phyloP scores from a whole-genome alignment of 495 filamentous ascomycete species.

The Aspergillus coremiiformis region DNA sequence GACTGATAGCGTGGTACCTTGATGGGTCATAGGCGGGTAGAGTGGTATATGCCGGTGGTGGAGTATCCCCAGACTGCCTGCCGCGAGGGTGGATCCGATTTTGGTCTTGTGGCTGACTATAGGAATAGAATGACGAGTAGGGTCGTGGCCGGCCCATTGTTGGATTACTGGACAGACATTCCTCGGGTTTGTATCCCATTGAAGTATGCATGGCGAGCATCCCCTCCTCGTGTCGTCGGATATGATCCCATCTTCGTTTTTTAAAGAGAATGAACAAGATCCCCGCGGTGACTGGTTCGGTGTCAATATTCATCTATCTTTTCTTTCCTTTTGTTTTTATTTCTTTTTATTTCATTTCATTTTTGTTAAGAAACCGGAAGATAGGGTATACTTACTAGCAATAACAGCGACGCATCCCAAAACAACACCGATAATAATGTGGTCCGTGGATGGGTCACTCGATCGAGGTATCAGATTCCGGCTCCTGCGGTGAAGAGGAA shows the following conservation, averaged over 20 bases:
- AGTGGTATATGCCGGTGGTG: constrained; percentile 17
- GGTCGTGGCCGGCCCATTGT: constrained; percentile 4
- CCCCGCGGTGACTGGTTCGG: constrained; percentile 15
- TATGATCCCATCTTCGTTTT: constrained; percentile 21
- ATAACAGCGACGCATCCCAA: constrained; percentile 19
- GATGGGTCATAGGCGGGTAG: constrained; percentile 18
- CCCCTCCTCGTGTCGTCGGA: constrained; percentile 15
- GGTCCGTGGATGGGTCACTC: constrained; percentile 1
- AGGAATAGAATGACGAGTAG: constrained; percentile 3
- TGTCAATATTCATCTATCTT: background rate
- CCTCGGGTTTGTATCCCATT: constrained; percentile 2
- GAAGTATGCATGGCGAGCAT: constrained; percentile 12
- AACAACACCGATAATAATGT: constrained; percentile 26
- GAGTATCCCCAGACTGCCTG: constrained; percentile 2
- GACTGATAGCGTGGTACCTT: constrained; percentile 9
- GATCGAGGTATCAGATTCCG: background rate
- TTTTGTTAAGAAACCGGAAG: background rate
- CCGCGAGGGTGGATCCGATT: background rate
- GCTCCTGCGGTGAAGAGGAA: background rate
- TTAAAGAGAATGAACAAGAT: constrained; percentile 21
- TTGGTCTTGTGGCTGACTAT: background rate
- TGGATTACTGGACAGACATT: too few relatives aligned
- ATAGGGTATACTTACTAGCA: constrained; percentile 18
- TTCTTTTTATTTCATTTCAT: background rate
- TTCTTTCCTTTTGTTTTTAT: too few relatives aligned